Conservation (phyloP, 2,329 filamentous ascomycete genomes). For the Seiridium unicorne region DNA sequence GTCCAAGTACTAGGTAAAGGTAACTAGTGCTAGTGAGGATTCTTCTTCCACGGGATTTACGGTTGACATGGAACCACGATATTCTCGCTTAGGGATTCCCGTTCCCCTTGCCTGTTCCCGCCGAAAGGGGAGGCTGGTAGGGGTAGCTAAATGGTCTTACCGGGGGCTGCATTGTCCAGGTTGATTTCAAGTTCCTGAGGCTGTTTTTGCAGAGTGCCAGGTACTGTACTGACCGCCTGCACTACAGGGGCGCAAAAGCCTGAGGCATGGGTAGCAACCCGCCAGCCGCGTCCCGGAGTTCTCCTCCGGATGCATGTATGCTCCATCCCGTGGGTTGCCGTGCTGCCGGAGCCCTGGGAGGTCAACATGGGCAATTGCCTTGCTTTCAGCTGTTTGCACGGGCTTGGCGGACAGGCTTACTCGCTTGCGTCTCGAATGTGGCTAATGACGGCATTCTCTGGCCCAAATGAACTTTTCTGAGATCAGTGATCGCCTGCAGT, state of each 20-base stretch:
- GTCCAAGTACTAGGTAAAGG: not conserved
- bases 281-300: not conserved
- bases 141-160: not conserved
- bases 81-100: not conserved
- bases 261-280: too few relatives aligned
- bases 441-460: slow-evolving; percentile 5
- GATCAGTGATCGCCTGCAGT: not conserved
- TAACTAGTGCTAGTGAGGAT: not conserved
- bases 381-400: not conserved
- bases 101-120: not conserved
- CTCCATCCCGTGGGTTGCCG: not conserved
- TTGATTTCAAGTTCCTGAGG: not conserved
- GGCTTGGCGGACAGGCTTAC: not conserved
- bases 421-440: not conserved
- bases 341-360: not conserved
- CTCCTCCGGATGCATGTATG: not conserved
- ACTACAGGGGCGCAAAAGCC: too few relatives aligned
- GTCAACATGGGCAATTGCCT: slow-evolving; percentile 1
- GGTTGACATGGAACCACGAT: not conserved
- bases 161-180: not conserved
- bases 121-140: not conserved
- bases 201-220: too few relatives aligned
- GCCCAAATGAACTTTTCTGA: not conserved
- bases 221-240: too few relatives aligned
- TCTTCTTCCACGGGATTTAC: not conserved